A percentile compares a stretch with the other conserved stretches of the same genome.
Conservation (phyloP, 2,329 filamentous ascomycete species). For the Endoconidiophora laricicola region DNA sequence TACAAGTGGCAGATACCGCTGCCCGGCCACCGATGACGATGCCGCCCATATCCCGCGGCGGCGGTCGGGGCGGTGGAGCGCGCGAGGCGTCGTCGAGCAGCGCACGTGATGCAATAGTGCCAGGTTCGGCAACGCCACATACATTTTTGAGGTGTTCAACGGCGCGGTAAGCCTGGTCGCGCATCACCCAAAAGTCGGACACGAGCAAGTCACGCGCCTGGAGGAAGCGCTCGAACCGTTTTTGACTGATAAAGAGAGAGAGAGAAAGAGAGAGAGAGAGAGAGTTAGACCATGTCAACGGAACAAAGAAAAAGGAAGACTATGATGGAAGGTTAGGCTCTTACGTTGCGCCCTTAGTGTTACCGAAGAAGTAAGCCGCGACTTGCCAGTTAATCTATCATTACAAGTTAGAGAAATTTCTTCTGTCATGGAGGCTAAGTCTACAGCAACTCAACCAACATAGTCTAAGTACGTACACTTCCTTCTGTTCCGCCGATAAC, state of each 20-base stretch:
- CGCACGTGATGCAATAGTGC: slow-evolving; percentile 7
- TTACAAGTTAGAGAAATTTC: not conserved
- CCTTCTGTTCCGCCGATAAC: slow-evolving; percentile 12
- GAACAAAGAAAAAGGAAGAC: not conserved
- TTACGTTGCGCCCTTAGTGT: slow-evolving; percentile 50
- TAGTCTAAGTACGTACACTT: slow-evolving; percentile 4
- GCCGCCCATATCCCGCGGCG: slow-evolving; percentile 6
- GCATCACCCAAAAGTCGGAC: slow-evolving; percentile 12
- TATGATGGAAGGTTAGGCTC: slow-evolving; percentile 19
- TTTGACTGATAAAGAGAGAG: slow-evolving; percentile 32
- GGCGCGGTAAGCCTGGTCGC: slow-evolving; percentile 8
- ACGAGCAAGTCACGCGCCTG: slow-evolving; percentile 35
- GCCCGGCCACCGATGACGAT: slow-evolving; percentile 3
- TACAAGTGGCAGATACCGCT: too few relatives aligned
- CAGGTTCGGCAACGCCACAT: slow-evolving; percentile 13
- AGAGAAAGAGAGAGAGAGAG: not conserved
- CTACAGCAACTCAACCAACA: not conserved
- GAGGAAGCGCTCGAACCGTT: slow-evolving; percentile 51
- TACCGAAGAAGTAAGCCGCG: slow-evolving; percentile 12
- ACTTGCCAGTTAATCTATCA: slow-evolving; percentile 43
- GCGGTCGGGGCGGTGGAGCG: slow-evolving; percentile 4
- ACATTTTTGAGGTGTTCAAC: slow-evolving; percentile 12
- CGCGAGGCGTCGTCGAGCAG: slow-evolving; percentile 9
- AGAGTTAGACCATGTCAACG: too few relatives aligned
- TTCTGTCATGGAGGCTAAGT: not conserved